Percentiles rank a stretch among this genome's conserved stretches.
phyloP scores from a whole-genome alignment of 176 grass and related monocot genomes.

The Leersia perrieri region DNA sequence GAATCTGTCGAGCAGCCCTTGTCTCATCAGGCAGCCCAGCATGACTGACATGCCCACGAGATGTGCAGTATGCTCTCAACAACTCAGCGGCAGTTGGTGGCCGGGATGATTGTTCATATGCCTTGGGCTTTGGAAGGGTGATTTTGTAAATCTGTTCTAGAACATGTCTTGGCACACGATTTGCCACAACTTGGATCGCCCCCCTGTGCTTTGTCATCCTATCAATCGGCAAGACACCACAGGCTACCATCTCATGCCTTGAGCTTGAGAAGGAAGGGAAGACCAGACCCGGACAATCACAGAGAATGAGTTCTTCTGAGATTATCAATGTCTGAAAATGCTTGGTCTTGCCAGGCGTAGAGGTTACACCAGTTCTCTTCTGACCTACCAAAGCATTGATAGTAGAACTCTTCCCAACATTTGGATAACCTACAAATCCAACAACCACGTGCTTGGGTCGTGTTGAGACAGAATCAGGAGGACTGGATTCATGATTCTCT shows the following conservation, averaged over 20 bases:
- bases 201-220: slow-evolving; percentile 64
- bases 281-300: slow-evolving; percentile 71
- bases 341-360: slow-evolving; percentile 79
- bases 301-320: slow-evolving; percentile 74
- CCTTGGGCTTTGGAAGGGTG: slow-evolving; percentile 62
- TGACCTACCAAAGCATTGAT: slow-evolving; percentile 75
- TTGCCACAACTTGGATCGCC: slow-evolving; percentile 67
- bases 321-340: slow-evolving; percentile 90
- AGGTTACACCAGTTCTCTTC: slow-evolving; percentile 70
- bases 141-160: slow-evolving; percentile 64
- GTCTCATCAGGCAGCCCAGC: slow-evolving; percentile 76
- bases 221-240: slow-evolving; percentile 70
- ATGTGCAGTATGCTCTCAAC: slow-evolving; percentile 55
- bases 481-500: slow-evolving; percentile 1
- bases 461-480: slow-evolving; percentile 25
- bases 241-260: slow-evolving; percentile 80
- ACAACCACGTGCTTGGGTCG: slow-evolving; percentile 59
- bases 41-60: slow-evolving; percentile 59
- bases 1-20: slow-evolving; percentile 51
- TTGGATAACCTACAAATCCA: slow-evolving; percentile 81
- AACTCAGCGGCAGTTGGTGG: slow-evolving; percentile 57
- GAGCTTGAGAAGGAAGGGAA: slow-evolving; percentile 83
- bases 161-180: slow-evolving; percentile 46
- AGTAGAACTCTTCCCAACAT: slow-evolving; percentile 84
- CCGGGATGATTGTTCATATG: slow-evolving; percentile 50